These are phyloP conservation scores for Gynochthodes officinalis DNA, from an alignment of 257 asterid species.

Conservation along the genomic window DNA sequence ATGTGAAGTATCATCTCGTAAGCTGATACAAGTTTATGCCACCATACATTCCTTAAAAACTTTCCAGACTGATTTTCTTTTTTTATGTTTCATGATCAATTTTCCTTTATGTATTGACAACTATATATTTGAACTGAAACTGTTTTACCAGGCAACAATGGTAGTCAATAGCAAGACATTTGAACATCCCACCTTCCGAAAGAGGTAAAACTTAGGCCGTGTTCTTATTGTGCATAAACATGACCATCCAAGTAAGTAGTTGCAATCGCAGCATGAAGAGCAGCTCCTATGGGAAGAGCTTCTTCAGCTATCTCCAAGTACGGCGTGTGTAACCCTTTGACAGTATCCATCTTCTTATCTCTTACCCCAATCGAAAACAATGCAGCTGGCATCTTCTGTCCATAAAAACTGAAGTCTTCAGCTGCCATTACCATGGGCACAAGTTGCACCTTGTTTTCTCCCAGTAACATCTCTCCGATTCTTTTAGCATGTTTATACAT, in stretches of 20 bases:
- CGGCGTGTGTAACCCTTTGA: slow-evolving; percentile 55
- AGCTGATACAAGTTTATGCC: no score
- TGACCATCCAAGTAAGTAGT: slow-evolving; percentile 48
- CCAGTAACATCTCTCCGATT: slow-evolving; percentile 57
- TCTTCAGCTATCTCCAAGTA: slow-evolving; percentile 57
- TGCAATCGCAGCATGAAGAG: slow-evolving; percentile 85
- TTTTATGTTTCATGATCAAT: no score
- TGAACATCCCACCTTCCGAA: neutral
- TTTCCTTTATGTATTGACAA: no score
- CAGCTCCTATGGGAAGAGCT: slow-evolving; percentile 75
- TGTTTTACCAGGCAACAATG: neutral
- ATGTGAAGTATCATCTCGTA: no score
- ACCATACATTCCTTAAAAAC: no score
- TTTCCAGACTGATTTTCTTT: no score
- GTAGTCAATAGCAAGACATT: neutral
- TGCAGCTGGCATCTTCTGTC: slow-evolving; percentile 59
- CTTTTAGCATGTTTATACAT: slow-evolving; percentile 60
- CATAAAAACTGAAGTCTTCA: slow-evolving; percentile 85
- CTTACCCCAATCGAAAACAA: slow-evolving; percentile 47
- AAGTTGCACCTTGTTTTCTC: slow-evolving; percentile 41
- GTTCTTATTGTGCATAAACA: slow-evolving; percentile 19
- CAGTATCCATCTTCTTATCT: slow-evolving; percentile 39
- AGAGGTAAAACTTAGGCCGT: neutral
- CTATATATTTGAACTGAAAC: neutral
- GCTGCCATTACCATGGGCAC: slow-evolving; percentile 51